Percentiles rank a stretch among this genome's conserved stretches.
Conservation (phyloP, 2,329 filamentous ascomycete species). For the Aspergillus ibericus region DNA sequence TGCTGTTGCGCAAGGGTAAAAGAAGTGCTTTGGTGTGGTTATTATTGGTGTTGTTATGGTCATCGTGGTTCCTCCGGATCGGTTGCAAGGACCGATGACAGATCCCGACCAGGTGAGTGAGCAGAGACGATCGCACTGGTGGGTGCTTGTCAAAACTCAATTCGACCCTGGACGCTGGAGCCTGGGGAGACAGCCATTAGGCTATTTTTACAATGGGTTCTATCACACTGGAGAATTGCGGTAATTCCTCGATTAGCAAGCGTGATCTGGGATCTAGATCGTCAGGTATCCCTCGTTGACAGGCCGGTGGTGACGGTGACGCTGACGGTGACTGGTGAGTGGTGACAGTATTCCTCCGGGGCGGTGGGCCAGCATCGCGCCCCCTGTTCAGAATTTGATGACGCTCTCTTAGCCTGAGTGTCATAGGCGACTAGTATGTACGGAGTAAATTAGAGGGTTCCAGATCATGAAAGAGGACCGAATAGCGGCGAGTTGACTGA, state of each 20-base stretch:
- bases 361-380: neutral
- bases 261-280: neutral
- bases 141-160: slow-evolving; percentile 39
- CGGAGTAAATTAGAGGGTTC: too few relatives aligned
- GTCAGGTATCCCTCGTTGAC: neutral
- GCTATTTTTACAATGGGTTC: neutral
- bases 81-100: slow-evolving; percentile 10
- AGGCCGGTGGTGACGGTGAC: neutral
- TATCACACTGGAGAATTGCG: neutral
- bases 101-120: slow-evolving; percentile 31
- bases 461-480: too few relatives aligned
- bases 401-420: neutral
- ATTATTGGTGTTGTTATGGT: too few relatives aligned
- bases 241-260: neutral
- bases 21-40: neutral
- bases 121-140: slow-evolving; percentile 31
- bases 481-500: too few relatives aligned
- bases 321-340: neutral
- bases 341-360: slow-evolving; percentile 3
- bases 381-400: neutral
- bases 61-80: neutral
- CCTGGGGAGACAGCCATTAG: neutral
- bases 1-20: neutral
- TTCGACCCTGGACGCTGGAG: slow-evolving; percentile 16
- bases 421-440: neutral